Evolutionary conservation across 208 protist species (phyloP), one percentile per base, ranked within the genome.

Genomic region (Borovskyia barvae): DNA sequence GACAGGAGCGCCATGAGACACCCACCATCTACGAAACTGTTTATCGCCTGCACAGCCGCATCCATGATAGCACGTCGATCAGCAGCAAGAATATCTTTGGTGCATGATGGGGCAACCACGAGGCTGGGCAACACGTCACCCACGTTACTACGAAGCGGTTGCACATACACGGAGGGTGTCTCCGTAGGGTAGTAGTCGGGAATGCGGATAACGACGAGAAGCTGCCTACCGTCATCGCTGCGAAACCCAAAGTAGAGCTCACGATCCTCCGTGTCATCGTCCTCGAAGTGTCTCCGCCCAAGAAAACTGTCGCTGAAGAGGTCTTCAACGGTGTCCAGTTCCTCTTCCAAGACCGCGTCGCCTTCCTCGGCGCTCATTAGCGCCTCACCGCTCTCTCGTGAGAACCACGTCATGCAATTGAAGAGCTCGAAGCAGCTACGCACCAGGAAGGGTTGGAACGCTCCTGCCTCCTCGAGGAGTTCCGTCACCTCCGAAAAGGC

Each of bases 391-490:
- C 85, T 73, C 37, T 85, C 75, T 4, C 81, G 78, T 20, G 41
- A 50, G 53, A 82, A 86, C 79, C 77, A 90, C 36, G 80, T 71
- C 82, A 93, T 92, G 59, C 77, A 87, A 40, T 80, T 85, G 65
- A 92, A 95, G 19, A 95, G 66, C 42, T 93, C 86, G 54, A 92
- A 92, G 48, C 80, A 90, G 71, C 72, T 83, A 29, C 73, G 59
- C 14, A 90, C 77, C n/a, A 95, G 66, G 62, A 95, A 93, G 11
- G 76, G 42, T 72, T 95, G 89, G 54, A 76, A 76, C 9, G 59
- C 32, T 1, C 85, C 78, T 24, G 66, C 68, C 57, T 88, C 82
- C 12, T 39, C 62, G 30, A 92, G 59, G 12, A 95, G 75, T 45
- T 92, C 81, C 28, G 66, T 57, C 25, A 93, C 73, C 39, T 76